Conservation (phyloP, 805 yeast genomes). For the Pichia rugopelliculosa region DNA sequence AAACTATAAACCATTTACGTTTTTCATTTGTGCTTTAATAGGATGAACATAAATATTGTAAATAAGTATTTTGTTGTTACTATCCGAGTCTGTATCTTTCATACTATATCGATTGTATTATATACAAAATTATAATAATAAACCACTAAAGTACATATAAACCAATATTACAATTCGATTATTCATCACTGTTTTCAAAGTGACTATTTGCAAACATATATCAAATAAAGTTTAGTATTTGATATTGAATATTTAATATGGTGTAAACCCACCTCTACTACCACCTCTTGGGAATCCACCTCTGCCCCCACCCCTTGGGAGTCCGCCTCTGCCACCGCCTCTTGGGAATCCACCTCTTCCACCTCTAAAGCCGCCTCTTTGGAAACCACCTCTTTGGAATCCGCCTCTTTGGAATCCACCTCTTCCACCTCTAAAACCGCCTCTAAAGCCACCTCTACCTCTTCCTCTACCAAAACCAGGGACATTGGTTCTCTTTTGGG, state of each 20-base stretch:
- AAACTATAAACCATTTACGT: no score
- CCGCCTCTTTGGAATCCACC: constrained; percentile 24
- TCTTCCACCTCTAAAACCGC: constrained; percentile 15
- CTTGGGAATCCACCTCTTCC: constrained; percentile 32
- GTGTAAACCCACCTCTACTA: constrained; percentile 23
- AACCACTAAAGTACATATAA: background rate
- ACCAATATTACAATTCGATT: background rate
- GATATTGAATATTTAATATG: constrained; percentile 22
- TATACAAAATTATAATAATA: background rate
- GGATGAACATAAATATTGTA: no score
- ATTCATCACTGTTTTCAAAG: background rate
- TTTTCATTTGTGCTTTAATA: no score
- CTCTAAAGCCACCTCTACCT: constrained; percentile 26
- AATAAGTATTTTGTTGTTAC: no score
- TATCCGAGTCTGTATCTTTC: no score
- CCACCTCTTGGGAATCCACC: constrained; percentile 19
- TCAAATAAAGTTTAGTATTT: background rate
- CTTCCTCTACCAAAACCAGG: constrained; percentile 56
- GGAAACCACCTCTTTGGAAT: constrained; percentile 24
- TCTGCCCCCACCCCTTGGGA: constrained; percentile 25
- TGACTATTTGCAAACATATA: background rate
- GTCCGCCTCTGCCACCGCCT: constrained; percentile 14
- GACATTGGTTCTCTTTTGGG: constrained; percentile 71
- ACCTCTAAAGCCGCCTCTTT: constrained; percentile 25
- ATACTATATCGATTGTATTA: no score